phyloP scores from a whole-genome alignment of 164 flowering plant genomes.

The Tetrastigma voinierianum region DNA sequence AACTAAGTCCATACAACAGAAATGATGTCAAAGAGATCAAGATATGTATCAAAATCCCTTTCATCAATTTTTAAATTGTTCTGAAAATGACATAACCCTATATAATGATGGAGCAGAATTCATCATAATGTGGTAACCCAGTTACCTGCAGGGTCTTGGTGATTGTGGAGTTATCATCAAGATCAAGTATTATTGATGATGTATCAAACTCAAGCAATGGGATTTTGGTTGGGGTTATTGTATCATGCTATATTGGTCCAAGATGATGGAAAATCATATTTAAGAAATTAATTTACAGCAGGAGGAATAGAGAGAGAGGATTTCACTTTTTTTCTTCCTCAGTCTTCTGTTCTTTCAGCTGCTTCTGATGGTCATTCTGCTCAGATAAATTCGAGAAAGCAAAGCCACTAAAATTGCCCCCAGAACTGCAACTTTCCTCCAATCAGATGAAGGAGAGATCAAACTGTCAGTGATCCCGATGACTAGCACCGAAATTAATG shows the following conservation, averaged over 20 bases:
- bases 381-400: constrained; percentile 63
- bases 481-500: constrained; percentile 46
- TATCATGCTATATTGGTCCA: constrained; percentile 34
- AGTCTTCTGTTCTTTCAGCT: constrained; percentile 22
- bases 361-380: constrained; percentile 55
- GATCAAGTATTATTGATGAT: constrained; percentile 38
- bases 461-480: constrained; percentile 48
- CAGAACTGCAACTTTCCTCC: constrained; percentile 61
- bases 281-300: neutral
- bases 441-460: constrained; percentile 48
- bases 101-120: neutral
- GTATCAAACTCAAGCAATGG: constrained; percentile 36
- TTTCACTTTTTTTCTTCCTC: constrained; percentile 27
- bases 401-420: constrained; percentile 63
- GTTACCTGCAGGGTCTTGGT: constrained; percentile 39
- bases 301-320: neutral
- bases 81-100: neutral
- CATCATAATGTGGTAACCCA: constrained; percentile 16
- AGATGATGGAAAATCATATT: neutral
- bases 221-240: constrained; percentile 32
- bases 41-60: no score
- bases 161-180: constrained; percentile 40
- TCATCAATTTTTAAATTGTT: no score
- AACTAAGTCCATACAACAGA: no score
- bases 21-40: no score